These are phyloP conservation scores for Dactylella cylindrospora DNA, from an alignment of 2,329 filamentous ascomycete species.

Conservation along the genomic window DNA sequence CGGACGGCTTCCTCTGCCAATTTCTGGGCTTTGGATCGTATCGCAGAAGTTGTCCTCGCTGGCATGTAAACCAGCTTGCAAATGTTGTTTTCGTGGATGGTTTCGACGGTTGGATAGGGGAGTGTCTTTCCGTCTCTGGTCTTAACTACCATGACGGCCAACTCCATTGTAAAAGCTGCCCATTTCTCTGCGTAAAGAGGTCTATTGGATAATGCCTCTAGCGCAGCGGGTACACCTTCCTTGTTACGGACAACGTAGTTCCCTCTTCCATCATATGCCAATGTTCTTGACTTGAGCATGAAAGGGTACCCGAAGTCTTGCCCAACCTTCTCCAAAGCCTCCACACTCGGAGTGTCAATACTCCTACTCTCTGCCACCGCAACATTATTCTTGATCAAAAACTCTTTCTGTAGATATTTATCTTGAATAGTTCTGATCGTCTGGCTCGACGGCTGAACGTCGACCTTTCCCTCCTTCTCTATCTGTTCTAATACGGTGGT, in stretches of 20 bases:
- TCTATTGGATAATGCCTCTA: constrained; percentile 68
- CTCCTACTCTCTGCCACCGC: constrained; percentile 69
- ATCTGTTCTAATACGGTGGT: constrained; percentile 87
- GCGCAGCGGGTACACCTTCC: constrained; percentile 65
- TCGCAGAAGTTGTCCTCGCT: constrained; percentile 66
- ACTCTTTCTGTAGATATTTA: constrained; percentile 86
- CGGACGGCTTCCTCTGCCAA: constrained; percentile 77
- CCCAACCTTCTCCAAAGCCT: constrained; percentile 66
- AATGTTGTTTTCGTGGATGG: constrained; percentile 90
- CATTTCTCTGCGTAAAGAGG: constrained; percentile 88
- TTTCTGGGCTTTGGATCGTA: constrained; percentile 68
- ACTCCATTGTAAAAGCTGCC: constrained; percentile 79
- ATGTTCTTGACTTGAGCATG: constrained; percentile 88
- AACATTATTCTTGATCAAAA: constrained; percentile 68
- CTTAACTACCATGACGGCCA: constrained; percentile 93
- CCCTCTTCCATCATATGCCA: constrained; percentile 88
- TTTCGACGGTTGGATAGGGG: constrained; percentile 88
- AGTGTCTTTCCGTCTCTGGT: constrained; percentile 67
- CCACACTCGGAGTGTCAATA: constrained; percentile 60
- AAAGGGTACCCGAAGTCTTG: constrained; percentile 73
- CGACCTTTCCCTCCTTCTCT: constrained; percentile 62
- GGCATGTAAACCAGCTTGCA: constrained; percentile 91
- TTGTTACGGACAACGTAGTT: constrained; percentile 66
- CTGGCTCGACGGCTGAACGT: constrained; percentile 78
- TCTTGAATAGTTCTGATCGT: constrained; percentile 89